phyloP scores from a whole-genome alignment of 805 yeast genomes.

The Nakazawaea ishiwadae region DNA sequence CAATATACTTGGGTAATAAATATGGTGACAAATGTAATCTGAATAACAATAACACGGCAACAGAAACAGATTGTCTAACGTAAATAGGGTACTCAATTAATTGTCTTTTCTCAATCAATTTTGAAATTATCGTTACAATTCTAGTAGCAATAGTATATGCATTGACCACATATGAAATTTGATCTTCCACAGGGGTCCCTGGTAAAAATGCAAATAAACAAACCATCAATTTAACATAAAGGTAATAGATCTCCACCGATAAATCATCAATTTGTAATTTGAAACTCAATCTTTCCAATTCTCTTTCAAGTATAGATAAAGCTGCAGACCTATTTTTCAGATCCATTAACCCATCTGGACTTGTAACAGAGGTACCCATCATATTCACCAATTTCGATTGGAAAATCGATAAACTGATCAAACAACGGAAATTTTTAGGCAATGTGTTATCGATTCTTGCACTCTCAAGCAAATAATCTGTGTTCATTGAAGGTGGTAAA shows the following conservation, averaged over 20 bases:
- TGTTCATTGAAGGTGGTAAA: slow-evolving; percentile 78
- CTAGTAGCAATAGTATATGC: slow-evolving; percentile 81
- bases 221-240: slow-evolving; percentile 74
- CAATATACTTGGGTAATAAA: slow-evolving; percentile 68
- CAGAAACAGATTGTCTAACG: slow-evolving; percentile 80
- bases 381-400: slow-evolving; percentile 79
- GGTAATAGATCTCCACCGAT: slow-evolving; percentile 69
- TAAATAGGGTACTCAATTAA: slow-evolving; percentile 83
- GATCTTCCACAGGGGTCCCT: slow-evolving; percentile 85
- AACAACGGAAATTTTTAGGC: slow-evolving; percentile 67
- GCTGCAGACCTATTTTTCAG: slow-evolving; percentile 80
- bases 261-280: slow-evolving; percentile 63
- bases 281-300: slow-evolving; percentile 66
- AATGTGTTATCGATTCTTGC: slow-evolving; percentile 64
- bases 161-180: slow-evolving; percentile 74
- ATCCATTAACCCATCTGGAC: slow-evolving; percentile 87
- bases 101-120: slow-evolving; percentile 60
- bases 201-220: slow-evolving; percentile 89
- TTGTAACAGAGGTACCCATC: slow-evolving; percentile 80
- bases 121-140: slow-evolving; percentile 72
- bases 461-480: slow-evolving; percentile 76
- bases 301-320: slow-evolving; percentile 70
- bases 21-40: slow-evolving; percentile 76
- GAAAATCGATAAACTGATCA: slow-evolving; percentile 71
- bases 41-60: slow-evolving; percentile 74